Evolutionary conservation across 2,329 filamentous ascomycete species (phyloP).

Genomic region (Gliomastix tumulicola): DNA sequence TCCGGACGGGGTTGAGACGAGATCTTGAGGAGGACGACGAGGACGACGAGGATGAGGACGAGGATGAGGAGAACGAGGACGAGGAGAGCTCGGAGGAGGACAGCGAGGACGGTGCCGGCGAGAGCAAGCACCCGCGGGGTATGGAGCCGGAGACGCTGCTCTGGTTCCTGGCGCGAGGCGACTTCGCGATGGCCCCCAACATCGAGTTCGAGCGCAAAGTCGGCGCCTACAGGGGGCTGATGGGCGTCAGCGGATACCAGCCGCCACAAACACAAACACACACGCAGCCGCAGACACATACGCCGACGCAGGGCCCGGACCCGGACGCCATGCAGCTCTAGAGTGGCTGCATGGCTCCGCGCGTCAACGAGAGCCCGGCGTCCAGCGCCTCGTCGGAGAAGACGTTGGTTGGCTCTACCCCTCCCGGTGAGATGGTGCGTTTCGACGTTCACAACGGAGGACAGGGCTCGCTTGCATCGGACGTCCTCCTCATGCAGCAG

Average conservation of each 20-base stretch:
- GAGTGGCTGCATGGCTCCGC: too few relatives aligned
- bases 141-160: conserved; percentile 39
- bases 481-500: too few relatives aligned
- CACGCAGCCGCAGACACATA: too few relatives aligned
- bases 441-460: too few relatives aligned
- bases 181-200: conserved; percentile 35
- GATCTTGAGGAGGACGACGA: conserved; percentile 42
- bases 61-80: conserved; percentile 39
- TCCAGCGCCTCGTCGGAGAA: too few relatives aligned
- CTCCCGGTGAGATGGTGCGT: too few relatives aligned
- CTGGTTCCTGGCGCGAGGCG: conserved; percentile 36
- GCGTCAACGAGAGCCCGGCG: too few relatives aligned
- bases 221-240: conserved; percentile 20
- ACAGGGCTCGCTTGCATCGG: too few relatives aligned
- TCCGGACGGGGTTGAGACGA: conserved; percentile 63
- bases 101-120: conserved; percentile 7
- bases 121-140: conserved; percentile 14
- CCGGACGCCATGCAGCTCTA: too few relatives aligned
- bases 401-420: too few relatives aligned
- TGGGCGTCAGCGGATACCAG: conserved; percentile 22
- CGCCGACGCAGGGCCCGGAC: too few relatives aligned
- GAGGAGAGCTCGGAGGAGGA: conserved; percentile 12
- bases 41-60: conserved; percentile 53
- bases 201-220: conserved; percentile 32
- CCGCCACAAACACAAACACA: too few relatives aligned